Base-by-base conservation (phyloP, 1,284 basidiomycete genomes). In the Apiotrichum laibachii region DNA sequence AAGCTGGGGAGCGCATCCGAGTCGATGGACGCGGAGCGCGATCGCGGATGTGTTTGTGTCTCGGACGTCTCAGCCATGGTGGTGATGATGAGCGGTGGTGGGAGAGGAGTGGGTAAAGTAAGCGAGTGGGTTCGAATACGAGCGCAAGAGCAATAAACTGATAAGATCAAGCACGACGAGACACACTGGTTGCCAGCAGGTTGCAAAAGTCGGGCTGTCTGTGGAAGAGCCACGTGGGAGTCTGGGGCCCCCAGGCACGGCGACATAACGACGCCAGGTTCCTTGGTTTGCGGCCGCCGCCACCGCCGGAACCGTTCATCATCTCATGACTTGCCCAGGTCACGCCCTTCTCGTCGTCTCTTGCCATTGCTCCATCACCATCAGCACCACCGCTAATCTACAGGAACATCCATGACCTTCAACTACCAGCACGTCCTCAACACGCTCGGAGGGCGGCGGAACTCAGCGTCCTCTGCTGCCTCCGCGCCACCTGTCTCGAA, bases 1-100 rank as follows among this genome's bases (percentile, higher is more conserved):
- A 75, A 74, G 1, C 67, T 62, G 0, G 70, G 59, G 33, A 69
- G 53, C 33, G 63, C 65, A 34, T 60, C 47, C 1, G 72, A 71
- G 31, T 67, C 66, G 19, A 21, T 45, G 35, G 66, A 71, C n/a
- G 59, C 37, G 22, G 61, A 47, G 51, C 50, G 57, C 13, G 53
- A 37, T 40, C 57, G 57, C 15, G 3, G 26, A 31, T 31, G 26
- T 31, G 26, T 31, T 31, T 31, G 3, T 31, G 26, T 31, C 26
- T 31, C 26, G 4, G 26, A 31, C 26, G 26, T 31, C 26, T 31
- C 26, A 7, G 26, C 26, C 26, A 31, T 31, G 26, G 26, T 31
- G 4, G 26, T 7, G 26, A 7, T 31, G 4, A 31, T 31, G 26
- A 31, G 46, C 21, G n/a, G 35, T 19, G 49, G 48, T 9, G 33